Base-by-base conservation (phyloP, 2,329 filamentous ascomycete species). In the Colletotrichum sp. region DNA sequence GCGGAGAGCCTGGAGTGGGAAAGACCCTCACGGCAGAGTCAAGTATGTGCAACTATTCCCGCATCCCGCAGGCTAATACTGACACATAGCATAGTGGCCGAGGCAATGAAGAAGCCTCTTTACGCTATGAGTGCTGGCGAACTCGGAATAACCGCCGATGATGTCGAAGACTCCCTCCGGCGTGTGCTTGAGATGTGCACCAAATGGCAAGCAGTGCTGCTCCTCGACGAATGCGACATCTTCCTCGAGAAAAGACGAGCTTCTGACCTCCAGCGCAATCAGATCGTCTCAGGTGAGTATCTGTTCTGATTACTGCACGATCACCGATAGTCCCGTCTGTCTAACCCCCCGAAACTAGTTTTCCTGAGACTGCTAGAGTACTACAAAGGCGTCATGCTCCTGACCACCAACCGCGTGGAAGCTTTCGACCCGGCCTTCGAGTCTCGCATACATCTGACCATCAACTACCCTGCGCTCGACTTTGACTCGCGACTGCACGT, bases 231-330 rank as follows among this genome's bases (percentile, higher is more conserved):
- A 30, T 61, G 57, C 11, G 57, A 61, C 27, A 30, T 61, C 16
- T 61, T 61, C 57, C 25, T 61, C 15, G 27, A 61, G 30, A n/a
- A 61, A 2, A 28, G 57, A 28, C 19, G 27, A 5, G 30, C 57
- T 13, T 30, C 25, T 4, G 57, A 61, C 57, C 57, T 61, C 16
- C 27, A 30, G 6, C 19, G 57, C 16, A 61, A 32, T 19, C 27
- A 61, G 57, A 28, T 61, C 13, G 27, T 61, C 57, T 28, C 57
- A 11, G 44, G 44, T 52, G 19, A 48, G 39, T 1, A 48, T 48
- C 19, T 2, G 0, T 0, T 9, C 19, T 0, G 39, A 48, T 0
- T 12, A 0, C 39, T 48, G 39, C 1, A n/a, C 3, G 39, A 48
- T 48, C 9, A n/a, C 19, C 39, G 5, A 0, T n/a, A 12, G 39